Conservation (phyloP, 768 basidiomycete genomes). For the Boletus rubroflammeus region DNA sequence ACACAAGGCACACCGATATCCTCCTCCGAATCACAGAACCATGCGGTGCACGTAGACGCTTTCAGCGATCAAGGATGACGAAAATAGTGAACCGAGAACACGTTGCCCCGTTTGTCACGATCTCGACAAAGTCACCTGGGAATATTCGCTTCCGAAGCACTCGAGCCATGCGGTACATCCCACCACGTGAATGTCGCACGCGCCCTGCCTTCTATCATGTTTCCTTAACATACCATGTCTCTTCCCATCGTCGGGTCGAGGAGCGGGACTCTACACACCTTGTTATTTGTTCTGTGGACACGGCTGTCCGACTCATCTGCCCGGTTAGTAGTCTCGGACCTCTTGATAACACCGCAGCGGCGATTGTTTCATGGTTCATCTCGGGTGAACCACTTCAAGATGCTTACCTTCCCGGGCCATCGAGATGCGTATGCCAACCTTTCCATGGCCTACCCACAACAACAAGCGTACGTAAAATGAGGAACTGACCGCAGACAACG, state of each 20-base stretch:
- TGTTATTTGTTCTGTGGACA: not conserved
- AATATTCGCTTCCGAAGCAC: not conserved
- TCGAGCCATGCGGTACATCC: not conserved
- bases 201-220: too few species aligned
- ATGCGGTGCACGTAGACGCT: conserved; percentile 4
- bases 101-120: not conserved
- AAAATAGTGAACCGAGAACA: not conserved
- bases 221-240: too few species aligned
- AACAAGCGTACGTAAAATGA: not conserved
- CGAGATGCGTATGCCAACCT: not conserved
- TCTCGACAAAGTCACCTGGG: not conserved
- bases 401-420: not conserved
- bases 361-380: not conserved
- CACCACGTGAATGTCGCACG: too few species aligned
- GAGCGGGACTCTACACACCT: not conserved
- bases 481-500: too few species aligned
- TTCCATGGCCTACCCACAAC: not conserved
- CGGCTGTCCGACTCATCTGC: not conserved
- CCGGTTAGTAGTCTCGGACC: too few species aligned
- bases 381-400: not conserved
- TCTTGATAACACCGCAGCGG: not conserved
- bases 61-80: not conserved
- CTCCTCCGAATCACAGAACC: not conserved
- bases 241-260: not conserved
- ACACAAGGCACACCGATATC: not conserved